A percentile compares a stretch with the other conserved stretches of the same genome.
Evolutionary conservation across 2,329 filamentous ascomycete genomes (phyloP).

Genomic region (Dichotomopilus funicola): DNA sequence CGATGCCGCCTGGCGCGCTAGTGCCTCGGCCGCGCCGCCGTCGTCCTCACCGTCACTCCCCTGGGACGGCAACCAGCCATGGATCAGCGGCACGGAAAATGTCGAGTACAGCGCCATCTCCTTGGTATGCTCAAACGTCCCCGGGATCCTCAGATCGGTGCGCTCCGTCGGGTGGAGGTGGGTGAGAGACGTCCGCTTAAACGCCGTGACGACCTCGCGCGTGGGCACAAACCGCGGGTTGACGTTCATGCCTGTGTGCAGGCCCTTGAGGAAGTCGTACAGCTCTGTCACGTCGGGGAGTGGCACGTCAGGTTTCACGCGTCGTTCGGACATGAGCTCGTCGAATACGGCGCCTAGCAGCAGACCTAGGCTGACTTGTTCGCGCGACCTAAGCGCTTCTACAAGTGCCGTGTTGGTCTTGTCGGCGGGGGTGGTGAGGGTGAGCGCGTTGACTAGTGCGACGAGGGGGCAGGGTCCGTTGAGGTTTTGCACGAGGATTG

Average conservation of each 20-base stretch:
- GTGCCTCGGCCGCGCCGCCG: slow-evolving; percentile 61
- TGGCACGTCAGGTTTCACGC: slow-evolving; percentile 54
- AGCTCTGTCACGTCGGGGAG: slow-evolving; percentile 84
- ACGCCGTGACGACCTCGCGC: slow-evolving; percentile 38
- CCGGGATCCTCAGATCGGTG: slow-evolving; percentile 44
- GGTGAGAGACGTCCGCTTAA: slow-evolving; percentile 46
- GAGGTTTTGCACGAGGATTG: slow-evolving; percentile 84
- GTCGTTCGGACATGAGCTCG: slow-evolving; percentile 74
- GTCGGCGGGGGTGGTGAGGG: slow-evolving; percentile 68
- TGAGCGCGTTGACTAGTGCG: slow-evolving; percentile 86
- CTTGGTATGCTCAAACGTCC: slow-evolving; percentile 76
- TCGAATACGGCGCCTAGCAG: slow-evolving; percentile 88
- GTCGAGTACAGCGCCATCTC: slow-evolving; percentile 90
- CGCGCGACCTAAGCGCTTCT: slow-evolving; percentile 68
- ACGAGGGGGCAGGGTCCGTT: slow-evolving; percentile 93
- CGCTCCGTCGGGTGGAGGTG: slow-evolving; percentile 46
- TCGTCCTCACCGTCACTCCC: slow-evolving; percentile 23
- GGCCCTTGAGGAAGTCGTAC: slow-evolving; percentile 76
- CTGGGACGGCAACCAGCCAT: slow-evolving; percentile 80
- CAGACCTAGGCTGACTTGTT: slow-evolving; percentile 80
- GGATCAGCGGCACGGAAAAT: slow-evolving; percentile 81
- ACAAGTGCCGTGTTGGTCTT: slow-evolving; percentile 62
- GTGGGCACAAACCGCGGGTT: slow-evolving; percentile 79
- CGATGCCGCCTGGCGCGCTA: slow-evolving; percentile 68
- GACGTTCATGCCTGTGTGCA: slow-evolving; percentile 97